Conservation (phyloP, 1,139 yeast species). For the Suhomyces chickasaworum region DNA sequence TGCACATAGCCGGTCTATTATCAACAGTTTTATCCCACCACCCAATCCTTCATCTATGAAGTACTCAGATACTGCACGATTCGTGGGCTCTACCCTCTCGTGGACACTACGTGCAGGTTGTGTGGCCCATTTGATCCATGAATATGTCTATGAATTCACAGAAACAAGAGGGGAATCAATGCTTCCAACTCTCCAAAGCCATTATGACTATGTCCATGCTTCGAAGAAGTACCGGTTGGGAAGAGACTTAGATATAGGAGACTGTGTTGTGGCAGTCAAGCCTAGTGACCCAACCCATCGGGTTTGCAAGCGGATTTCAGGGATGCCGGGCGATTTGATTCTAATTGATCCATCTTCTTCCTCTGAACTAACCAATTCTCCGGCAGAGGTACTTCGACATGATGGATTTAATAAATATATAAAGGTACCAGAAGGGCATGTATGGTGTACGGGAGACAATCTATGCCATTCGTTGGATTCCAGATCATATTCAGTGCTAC, state of each 20-base stretch:
- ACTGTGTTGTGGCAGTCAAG: conserved; percentile 81
- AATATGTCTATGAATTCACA: conserved; percentile 70
- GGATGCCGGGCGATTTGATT: conserved; percentile 92
- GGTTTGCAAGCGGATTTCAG: conserved; percentile 90
- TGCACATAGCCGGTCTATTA: not conserved
- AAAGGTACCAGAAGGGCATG: conserved; percentile 83
- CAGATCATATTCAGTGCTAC: conserved; percentile 82
- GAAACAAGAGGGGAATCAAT: conserved; percentile 92
- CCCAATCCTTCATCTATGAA: conserved; percentile 9
- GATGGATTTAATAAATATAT: conserved; percentile 62
- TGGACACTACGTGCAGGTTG: conserved; percentile 67
- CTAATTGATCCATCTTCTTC: conserved; percentile 77
- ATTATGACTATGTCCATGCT: conserved; percentile 80
- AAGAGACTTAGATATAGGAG: conserved; percentile 70
- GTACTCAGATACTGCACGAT: conserved; percentile 29
- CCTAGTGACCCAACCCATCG: conserved; percentile 87
- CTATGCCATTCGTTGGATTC: conserved; percentile 88
- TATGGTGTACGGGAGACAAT: conserved; percentile 97
- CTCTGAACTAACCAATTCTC: conserved; percentile 49
- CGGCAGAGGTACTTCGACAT: conserved; percentile 31
- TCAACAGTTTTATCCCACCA: not conserved
- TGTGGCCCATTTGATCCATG: conserved; percentile 65
- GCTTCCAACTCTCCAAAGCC: conserved; percentile 83
- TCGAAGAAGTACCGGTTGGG: conserved; percentile 64
- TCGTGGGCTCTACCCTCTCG: conserved; percentile 37